A percentile compares a stretch with the other conserved stretches of the same genome.
These are phyloP conservation scores for Penicillium salamii DNA, from an alignment of 495 filamentous ascomycete genomes.

Conservation along the genomic window DNA sequence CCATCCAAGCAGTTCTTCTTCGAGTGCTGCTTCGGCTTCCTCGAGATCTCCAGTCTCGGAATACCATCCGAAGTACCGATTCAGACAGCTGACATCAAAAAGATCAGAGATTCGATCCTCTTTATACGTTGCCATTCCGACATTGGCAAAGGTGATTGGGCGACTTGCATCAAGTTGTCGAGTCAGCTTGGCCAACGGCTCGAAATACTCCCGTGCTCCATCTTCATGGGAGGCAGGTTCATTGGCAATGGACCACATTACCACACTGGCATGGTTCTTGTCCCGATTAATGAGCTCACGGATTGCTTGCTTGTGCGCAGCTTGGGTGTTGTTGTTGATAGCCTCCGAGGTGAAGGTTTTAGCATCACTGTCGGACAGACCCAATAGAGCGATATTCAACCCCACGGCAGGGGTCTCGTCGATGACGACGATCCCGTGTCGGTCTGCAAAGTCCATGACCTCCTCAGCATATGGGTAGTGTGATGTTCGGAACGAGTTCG, in stretches of 20 bases:
- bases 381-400: neutral
- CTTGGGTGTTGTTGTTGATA: slow-evolving; percentile 1
- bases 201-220: slow-evolving; percentile 2
- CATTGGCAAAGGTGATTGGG: slow-evolving; percentile 5
- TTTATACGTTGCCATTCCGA: neutral
- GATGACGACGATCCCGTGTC: slow-evolving; percentile 5
- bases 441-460: slow-evolving; percentile 18
- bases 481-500: slow-evolving; percentile 23
- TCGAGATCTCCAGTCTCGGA: slow-evolving; percentile 1
- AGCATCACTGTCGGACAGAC: neutral
- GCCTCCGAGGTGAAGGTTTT: neutral
- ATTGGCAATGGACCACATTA: slow-evolving; percentile 8
- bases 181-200: slow-evolving; percentile 2
- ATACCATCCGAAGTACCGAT: slow-evolving; percentile 8
- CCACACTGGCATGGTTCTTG: slow-evolving; percentile 3
- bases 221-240: slow-evolving; percentile 1
- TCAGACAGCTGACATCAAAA: slow-evolving; percentile 1
- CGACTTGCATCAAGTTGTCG: neutral
- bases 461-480: slow-evolving; percentile 25
- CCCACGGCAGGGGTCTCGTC: slow-evolving; percentile 8
- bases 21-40: neutral
- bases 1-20: slow-evolving; percentile 2
- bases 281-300: slow-evolving; percentile 1
- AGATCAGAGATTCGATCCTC: neutral
- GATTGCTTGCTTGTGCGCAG: neutral